Evolutionary conservation across 2,329 filamentous ascomycete genomes (phyloP).

Genomic region (Cyphellophora europaea): DNA sequence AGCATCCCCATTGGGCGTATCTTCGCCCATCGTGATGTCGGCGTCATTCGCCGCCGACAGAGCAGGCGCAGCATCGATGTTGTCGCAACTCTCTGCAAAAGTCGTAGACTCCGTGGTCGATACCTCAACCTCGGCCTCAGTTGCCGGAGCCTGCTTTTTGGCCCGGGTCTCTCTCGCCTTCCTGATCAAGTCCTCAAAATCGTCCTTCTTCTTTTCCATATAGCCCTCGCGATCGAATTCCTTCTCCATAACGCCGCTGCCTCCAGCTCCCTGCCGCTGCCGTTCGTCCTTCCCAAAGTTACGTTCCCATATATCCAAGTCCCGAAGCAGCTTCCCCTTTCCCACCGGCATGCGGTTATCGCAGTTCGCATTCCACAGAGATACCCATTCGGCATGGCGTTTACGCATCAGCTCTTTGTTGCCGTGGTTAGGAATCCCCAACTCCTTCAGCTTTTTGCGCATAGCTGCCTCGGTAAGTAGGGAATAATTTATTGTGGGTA

Average conservation of each 20-base stretch:
- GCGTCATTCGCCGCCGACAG: too few species aligned
- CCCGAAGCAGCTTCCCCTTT: constrained; percentile 62
- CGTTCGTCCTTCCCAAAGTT: constrained; percentile 55
- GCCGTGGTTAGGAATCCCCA: constrained; percentile 67
- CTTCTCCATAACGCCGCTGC: constrained; percentile 61
- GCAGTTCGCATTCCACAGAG: constrained; percentile 94
- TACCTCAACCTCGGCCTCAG: too few species aligned
- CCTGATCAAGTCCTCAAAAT: constrained; percentile 73
- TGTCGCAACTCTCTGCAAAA: too few species aligned
- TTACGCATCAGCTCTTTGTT: constrained; percentile 60
- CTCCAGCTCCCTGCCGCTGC: constrained; percentile 16
- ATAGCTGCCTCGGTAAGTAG: constrained; percentile 72
- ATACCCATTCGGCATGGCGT: constrained; percentile 87
- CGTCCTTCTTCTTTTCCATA: constrained; percentile 60
- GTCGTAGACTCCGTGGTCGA: too few species aligned
- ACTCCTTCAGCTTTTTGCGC: constrained; percentile 69
- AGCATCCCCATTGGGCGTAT: too few species aligned
- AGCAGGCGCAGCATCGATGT: too few species aligned
- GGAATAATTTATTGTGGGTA: constrained; percentile 77
- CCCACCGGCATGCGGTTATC: constrained; percentile 66
- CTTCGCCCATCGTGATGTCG: too few species aligned
- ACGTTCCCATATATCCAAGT: constrained; percentile 79
- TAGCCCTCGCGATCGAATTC: constrained; percentile 77
- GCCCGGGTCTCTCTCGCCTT: constrained; percentile 48
- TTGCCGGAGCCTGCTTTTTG: constrained; percentile 3